Percentiles rank a stretch among this genome's conserved stretches.
Conservation (phyloP, 768 basidiomycete genomes). For the Favolaschia claudopus region DNA sequence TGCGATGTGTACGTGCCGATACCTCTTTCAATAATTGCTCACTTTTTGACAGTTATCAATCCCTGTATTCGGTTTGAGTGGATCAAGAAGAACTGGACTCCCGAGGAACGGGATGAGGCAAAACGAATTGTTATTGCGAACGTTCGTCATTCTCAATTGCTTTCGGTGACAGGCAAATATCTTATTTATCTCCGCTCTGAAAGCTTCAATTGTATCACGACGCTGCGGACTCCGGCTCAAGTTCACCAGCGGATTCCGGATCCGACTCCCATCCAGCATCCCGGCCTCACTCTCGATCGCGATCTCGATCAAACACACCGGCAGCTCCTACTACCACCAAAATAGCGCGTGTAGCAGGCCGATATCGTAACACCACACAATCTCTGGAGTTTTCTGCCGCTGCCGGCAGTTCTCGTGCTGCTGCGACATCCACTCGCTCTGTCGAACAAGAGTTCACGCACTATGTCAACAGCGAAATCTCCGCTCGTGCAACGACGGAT, state of each 20-base stretch:
- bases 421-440: neutral
- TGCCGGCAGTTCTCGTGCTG: too few species aligned
- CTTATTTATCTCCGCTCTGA: too few species aligned
- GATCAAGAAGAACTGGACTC: too few species aligned
- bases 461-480: constrained; percentile 5
- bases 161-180: too few species aligned
- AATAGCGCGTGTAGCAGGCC: neutral
- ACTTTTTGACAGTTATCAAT: neutral
- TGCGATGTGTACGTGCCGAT: neutral
- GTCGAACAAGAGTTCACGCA: neutral
- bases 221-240: too few species aligned
- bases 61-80: neutral
- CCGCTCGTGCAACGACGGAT: neutral
- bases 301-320: neutral
- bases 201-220: too few species aligned
- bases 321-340: too few species aligned
- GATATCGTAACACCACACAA: neutral
- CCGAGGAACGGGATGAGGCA: too few species aligned
- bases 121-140: too few species aligned
- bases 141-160: too few species aligned
- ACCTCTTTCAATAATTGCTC: neutral
- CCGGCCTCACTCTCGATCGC: neutral
- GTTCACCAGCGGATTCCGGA: too few species aligned
- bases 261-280: too few species aligned
- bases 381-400: constrained; percentile 1